Base-by-base conservation (phyloP, 2,329 filamentous ascomycete species). In the Magnaporthiopsis incrustans region DNA sequence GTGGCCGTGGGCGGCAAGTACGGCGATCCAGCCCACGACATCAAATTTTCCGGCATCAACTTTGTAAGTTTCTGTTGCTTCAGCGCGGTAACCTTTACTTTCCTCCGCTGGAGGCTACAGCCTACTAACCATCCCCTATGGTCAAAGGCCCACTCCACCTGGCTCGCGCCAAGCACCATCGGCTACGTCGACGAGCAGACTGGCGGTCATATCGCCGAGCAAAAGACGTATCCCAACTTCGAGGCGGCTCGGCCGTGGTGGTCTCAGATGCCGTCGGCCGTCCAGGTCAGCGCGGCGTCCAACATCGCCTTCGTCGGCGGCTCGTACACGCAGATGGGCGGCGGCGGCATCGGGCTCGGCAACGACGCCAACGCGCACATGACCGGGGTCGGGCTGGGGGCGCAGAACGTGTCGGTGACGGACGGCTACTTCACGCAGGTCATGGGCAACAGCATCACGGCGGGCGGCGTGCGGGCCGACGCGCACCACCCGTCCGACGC, bases 121-220 rank as follows among this genome's bases (percentile, higher is more conserved):
- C 33, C 11, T 3, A 53, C 38, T n/a, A 53, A n/a, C 7, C 6
- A 53, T 11, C 44, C 3, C 18, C 22, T 8, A 50, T 6, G 5
- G 11, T 10, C 6, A 8, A 22, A 50, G 44, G 63, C 65, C 11
- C 65, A 67, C 60, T 60, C 65, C 11, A 65, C 65, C 18, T 67
- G 65, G 65, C 57, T 59, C n/a, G 30, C 25, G 3, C 62, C 62
- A 26, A 44, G 32, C 8, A 57, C n/a, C 38, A 57, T 63, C 35
- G 65, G 65, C 62, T 67, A 65, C 59, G 50, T 64, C 10, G 65
- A 67, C 64, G 62, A 65, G 60, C 65, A 67, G 56, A 67, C 65
- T 1, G 65, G 65, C 38, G 64, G 63, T 27, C 35, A 64, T 32
- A 64, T 67, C 44, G 65, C 63, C 22, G 65, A 67, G 59, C 44